Evolutionary conservation across 306 rosid genomes (phyloP).

Genomic region (Dalbergia cultrata): DNA sequence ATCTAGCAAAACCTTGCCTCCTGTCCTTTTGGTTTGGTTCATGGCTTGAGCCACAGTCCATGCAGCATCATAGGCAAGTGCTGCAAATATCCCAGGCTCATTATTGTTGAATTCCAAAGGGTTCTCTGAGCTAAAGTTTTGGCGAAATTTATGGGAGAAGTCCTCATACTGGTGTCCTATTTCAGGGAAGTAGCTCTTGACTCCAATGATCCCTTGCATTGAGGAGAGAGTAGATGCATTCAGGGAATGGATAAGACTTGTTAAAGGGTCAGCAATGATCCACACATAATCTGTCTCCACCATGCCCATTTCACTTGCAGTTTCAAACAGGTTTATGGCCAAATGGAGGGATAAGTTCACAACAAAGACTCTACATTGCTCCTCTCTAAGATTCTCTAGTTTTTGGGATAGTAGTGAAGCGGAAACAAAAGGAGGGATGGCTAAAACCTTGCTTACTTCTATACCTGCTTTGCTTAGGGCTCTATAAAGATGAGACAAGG

Average conservation of each 20-base stretch:
- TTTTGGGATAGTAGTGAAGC: slow-evolving; percentile 47
- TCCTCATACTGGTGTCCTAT: slow-evolving; percentile 1
- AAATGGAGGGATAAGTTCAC: slow-evolving; percentile 52
- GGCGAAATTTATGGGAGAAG: slow-evolving; percentile 43
- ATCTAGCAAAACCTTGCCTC: slow-evolving; percentile 27
- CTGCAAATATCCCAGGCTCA: slow-evolving; percentile 60
- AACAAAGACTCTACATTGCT: slow-evolving; percentile 53
- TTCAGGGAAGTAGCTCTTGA: slow-evolving; percentile 52
- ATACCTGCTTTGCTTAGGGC: slow-evolving; percentile 47
- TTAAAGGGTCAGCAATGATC: slow-evolving; percentile 62
- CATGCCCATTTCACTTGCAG: slow-evolving; percentile 58
- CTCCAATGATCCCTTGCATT: slow-evolving; percentile 65
- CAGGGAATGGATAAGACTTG: slow-evolving; percentile 61
- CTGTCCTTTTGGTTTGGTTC: slow-evolving; percentile 27
- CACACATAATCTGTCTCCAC: slow-evolving; percentile 61
- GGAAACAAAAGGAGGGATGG: slow-evolving; percentile 52
- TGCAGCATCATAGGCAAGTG: slow-evolving; percentile 63
- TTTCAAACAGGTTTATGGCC: slow-evolving; percentile 50
- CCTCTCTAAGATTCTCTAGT: slow-evolving; percentile 52
- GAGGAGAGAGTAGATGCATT: too few relatives aligned
- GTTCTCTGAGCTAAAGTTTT: slow-evolving; percentile 47
- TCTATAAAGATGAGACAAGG: slow-evolving; percentile 47
- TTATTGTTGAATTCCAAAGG: slow-evolving; percentile 46
- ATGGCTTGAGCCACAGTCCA: slow-evolving; percentile 49
- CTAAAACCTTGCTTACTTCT: slow-evolving; percentile 37